Conservation (phyloP, 1,284 basidiomycete genomes). For the Cryptococcus sp. region DNA sequence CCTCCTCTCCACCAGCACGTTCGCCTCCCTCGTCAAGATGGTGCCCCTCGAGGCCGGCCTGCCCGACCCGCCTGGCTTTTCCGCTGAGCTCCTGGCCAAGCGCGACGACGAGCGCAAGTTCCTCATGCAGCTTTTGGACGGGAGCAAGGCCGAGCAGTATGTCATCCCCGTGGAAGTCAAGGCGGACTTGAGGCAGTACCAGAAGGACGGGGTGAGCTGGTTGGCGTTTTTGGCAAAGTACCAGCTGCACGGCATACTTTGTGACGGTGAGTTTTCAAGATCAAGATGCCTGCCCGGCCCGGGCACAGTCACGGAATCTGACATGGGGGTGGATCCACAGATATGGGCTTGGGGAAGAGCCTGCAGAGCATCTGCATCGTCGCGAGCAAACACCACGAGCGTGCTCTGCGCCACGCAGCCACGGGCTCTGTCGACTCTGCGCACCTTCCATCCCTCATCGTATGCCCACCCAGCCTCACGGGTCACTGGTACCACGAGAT, state of each 20-base stretch:
- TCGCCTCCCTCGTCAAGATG: constrained; percentile 98
- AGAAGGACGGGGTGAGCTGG: constrained; percentile 99
- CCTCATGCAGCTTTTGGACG: constrained; percentile 88
- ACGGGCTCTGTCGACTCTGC: constrained; percentile 72
- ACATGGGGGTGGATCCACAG: constrained; percentile 38
- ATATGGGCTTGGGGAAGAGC: constrained; percentile 99
- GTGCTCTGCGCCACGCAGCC: constrained; percentile 64
- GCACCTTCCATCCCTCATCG: constrained; percentile 88
- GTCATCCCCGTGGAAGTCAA: constrained; percentile 83
- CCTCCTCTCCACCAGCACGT: constrained; percentile 90
- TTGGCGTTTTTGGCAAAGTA: constrained; percentile 94
- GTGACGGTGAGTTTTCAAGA: constrained; percentile 68
- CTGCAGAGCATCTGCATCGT: constrained; percentile 97
- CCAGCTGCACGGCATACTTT: constrained; percentile 95
- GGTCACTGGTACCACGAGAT: constrained; percentile 99
- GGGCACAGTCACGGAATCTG: no score
- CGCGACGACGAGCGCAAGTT: constrained; percentile 88
- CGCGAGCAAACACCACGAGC: constrained; percentile 88
- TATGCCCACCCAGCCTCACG: constrained; percentile 94
- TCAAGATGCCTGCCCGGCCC: not conserved
- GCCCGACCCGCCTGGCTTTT: constrained; percentile 90
- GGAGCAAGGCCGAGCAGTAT: constrained; percentile 91
- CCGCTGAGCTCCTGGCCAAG: constrained; percentile 80
- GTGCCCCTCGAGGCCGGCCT: constrained; percentile 95
- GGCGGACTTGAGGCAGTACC: constrained; percentile 92